Percentiles rank a stretch among this genome's conserved stretches.
phyloP scores from a whole-genome alignment of 2,329 filamentous ascomycete genomes.

The Colletotrichum sublineola region DNA sequence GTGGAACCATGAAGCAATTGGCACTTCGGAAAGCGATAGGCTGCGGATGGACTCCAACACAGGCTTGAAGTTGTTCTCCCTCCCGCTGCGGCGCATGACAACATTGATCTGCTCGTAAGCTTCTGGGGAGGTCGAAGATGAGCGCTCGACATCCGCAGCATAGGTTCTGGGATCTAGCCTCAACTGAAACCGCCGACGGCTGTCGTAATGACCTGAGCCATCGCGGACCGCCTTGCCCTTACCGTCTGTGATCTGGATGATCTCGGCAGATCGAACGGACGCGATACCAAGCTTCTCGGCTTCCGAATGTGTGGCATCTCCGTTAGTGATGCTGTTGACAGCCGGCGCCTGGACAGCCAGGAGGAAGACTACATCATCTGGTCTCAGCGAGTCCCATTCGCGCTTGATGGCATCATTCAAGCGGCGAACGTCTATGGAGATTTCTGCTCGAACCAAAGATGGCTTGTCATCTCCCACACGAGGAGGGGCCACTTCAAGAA shows the following conservation, averaged over 20 bases:
- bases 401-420: slow-evolving; percentile 80
- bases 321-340: slow-evolving; percentile 67
- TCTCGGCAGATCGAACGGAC: slow-evolving; percentile 83
- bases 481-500: slow-evolving; percentile 87
- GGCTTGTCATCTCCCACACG: slow-evolving; percentile 86
- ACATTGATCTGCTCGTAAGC: slow-evolving; percentile 89
- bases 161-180: slow-evolving; percentile 86
- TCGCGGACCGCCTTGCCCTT: slow-evolving; percentile 81
- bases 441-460: slow-evolving; percentile 87
- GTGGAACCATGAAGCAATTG: slow-evolving; percentile 90
- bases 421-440: slow-evolving; percentile 84
- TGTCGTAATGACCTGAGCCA: slow-evolving; percentile 71
- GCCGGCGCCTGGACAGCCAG: slow-evolving; percentile 78
- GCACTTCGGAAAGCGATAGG: slow-evolving; percentile 86
- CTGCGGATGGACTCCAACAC: slow-evolving; percentile 92
- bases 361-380: slow-evolving; percentile 91
- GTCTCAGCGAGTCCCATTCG: slow-evolving; percentile 91
- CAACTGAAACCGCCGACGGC: slow-evolving; percentile 79
- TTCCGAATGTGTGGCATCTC: slow-evolving; percentile 59
- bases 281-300: slow-evolving; percentile 76
- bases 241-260: slow-evolving; percentile 89
- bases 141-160: slow-evolving; percentile 78
- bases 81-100: slow-evolving; percentile 82
- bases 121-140: slow-evolving; percentile 77
- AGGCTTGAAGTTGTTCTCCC: slow-evolving; percentile 98